These are phyloP conservation scores for Mortierella sp. DNA, from an alignment of 371 early-diverging fungal species.

Conservation along the genomic window DNA sequence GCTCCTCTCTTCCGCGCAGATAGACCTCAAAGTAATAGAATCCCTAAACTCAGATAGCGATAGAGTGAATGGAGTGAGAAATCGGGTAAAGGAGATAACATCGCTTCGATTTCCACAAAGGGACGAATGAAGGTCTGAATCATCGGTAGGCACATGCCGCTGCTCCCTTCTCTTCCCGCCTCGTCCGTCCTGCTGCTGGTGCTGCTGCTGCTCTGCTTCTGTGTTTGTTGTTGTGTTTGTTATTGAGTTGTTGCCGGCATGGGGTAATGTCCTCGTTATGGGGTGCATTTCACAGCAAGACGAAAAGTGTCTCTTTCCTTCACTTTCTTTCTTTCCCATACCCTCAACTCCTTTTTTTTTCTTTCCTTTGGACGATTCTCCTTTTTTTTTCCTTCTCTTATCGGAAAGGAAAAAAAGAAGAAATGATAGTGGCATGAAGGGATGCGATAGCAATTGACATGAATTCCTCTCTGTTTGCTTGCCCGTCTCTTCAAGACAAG, in stretches of 20 bases:
- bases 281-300: not conserved
- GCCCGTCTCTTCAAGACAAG: no score
- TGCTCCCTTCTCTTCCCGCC: not conserved
- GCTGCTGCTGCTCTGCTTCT: not conserved
- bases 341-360: slow-evolving; percentile 10
- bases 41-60: slow-evolving; percentile 64
- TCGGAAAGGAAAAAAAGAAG: not conserved
- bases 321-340: not conserved
- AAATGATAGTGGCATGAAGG: slow-evolving; percentile 1
- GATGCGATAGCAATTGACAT: not conserved
- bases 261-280: not conserved
- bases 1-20: slow-evolving; percentile 82
- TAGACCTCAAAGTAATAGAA: slow-evolving; percentile 82
- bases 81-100: not conserved
- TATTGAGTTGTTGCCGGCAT: not conserved
- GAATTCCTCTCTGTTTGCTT: not conserved
- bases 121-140: not conserved
- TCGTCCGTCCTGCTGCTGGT: not conserved
- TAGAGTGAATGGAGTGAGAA: slow-evolving; percentile 19
- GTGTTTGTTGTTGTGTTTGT: not conserved
- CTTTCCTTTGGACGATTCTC: not conserved
- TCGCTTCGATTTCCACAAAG: slow-evolving; percentile 1
- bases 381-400: not conserved
- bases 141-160: not conserved
- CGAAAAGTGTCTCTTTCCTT: not conserved